These are phyloP conservation scores for Hemileccinum hortonii DNA, from an alignment of 1,284 basidiomycete genomes.

Conservation along the genomic window DNA sequence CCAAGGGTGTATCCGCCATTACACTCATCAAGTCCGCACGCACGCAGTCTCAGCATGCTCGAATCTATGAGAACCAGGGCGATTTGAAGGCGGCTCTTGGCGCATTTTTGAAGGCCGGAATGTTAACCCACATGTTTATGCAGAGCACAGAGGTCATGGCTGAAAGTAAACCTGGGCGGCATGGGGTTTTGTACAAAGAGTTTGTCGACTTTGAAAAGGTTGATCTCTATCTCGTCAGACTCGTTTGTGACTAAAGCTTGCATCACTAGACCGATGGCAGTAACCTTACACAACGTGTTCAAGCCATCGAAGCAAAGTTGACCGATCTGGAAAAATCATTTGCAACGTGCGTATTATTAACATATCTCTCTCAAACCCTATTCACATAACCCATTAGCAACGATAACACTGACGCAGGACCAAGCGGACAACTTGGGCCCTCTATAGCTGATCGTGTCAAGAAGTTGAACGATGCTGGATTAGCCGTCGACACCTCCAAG, in stretches of 20 bases:
- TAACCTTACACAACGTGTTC: slow-evolving; percentile 49
- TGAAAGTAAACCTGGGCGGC: slow-evolving; percentile 44
- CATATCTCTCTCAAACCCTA: slow-evolving; percentile 8
- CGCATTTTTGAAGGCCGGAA: slow-evolving; percentile 59
- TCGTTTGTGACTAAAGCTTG: slow-evolving; percentile 20
- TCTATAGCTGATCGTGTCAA: slow-evolving; percentile 72
- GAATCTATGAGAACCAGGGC: slow-evolving; percentile 50
- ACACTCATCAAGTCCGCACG: slow-evolving; percentile 61
- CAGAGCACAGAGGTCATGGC: slow-evolving; percentile 56
- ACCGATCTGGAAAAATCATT: slow-evolving; percentile 52
- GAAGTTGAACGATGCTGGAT: slow-evolving; percentile 65
- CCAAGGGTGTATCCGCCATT: slow-evolving; percentile 53
- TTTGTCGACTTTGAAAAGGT: slow-evolving; percentile 61
- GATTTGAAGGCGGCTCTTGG: slow-evolving; percentile 60
- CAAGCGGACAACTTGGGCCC: slow-evolving; percentile 44
- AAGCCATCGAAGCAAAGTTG: slow-evolving; percentile 57
- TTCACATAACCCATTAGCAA: slow-evolving; percentile 18
- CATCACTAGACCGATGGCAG: slow-evolving; percentile 46
- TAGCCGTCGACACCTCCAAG: slow-evolving; percentile 54
- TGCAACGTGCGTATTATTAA: slow-evolving; percentile 40
- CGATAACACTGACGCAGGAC: slow-evolving; percentile 24
- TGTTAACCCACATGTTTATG: slow-evolving; percentile 55
- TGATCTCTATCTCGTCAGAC: slow-evolving; percentile 24
- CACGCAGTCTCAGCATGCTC: slow-evolving; percentile 51
- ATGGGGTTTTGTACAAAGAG: slow-evolving; percentile 54